Conservation (phyloP, 1,284 basidiomycete species). For the Vanrija pseudolonga region DNA sequence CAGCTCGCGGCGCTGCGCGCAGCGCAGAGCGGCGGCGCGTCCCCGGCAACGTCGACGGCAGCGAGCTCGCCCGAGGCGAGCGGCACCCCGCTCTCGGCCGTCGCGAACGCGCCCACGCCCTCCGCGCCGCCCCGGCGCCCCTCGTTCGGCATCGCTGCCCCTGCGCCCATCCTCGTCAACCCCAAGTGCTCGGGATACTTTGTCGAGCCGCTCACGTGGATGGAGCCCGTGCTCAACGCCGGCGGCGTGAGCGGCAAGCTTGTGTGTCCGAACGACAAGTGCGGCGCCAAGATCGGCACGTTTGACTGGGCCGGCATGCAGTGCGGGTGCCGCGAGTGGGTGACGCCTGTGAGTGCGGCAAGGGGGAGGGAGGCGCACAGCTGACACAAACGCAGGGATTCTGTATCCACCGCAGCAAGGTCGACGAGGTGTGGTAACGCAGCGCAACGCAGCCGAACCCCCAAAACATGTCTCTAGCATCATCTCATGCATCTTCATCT, state of each 20-base stretch:
- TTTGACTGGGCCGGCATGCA: constrained; percentile 95
- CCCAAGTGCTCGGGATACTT: constrained; percentile 91
- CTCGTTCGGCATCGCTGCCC: constrained; percentile 30
- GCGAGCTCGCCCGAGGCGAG: neutral
- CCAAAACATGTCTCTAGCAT: no score
- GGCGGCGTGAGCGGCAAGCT: constrained; percentile 84
- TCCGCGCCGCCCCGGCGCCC: constrained; percentile 2
- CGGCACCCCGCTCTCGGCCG: neutral
- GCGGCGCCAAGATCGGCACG: constrained; percentile 84
- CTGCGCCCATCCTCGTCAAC: constrained; percentile 67
- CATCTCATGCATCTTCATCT: no score
- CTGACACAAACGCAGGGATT: constrained; percentile 63
- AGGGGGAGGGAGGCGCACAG: neutral
- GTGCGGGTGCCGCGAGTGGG: constrained; percentile 88
- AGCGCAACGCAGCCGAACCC: no score
- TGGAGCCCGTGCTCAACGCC: constrained; percentile 70
- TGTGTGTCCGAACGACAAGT: constrained; percentile 83
- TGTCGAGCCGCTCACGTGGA: constrained; percentile 97
- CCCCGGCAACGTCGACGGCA: neutral
- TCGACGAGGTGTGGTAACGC: constrained; percentile 68
- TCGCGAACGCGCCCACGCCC: neutral
- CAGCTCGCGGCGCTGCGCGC: constrained; percentile 40
- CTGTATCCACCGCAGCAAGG: constrained; percentile 82
- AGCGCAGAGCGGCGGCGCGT: neutral
- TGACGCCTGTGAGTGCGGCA: constrained; percentile 69